Evolutionary conservation across 2,329 filamentous ascomycete genomes (phyloP).

Genomic region (Botrytis sinoallii): DNA sequence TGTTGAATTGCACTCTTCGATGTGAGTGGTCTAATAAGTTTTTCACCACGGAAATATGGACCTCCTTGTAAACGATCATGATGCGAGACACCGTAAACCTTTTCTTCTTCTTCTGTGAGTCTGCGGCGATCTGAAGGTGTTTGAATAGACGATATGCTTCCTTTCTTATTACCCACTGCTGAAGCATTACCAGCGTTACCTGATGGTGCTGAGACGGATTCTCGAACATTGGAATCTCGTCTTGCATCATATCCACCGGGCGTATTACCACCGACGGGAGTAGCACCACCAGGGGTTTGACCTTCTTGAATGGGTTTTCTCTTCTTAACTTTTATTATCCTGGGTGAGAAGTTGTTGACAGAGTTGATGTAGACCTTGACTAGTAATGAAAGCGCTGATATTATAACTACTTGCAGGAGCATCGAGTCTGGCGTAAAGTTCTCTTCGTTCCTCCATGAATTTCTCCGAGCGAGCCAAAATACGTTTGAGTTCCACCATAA

Average conservation of each 20-base stretch:
- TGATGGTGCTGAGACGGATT: conserved; percentile 36
- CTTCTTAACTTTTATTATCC: conserved; percentile 87
- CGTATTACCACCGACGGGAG: conserved; percentile 36
- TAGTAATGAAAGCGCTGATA: conserved; percentile 75
- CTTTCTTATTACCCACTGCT: conserved; percentile 35
- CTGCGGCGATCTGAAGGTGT: conserved; percentile 57
- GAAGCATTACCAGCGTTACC: conserved; percentile 36
- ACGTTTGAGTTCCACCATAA: conserved; percentile 86
- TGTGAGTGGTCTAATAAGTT: conserved; percentile 72
- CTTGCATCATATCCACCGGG: conserved; percentile 40
- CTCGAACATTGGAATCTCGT: conserved; percentile 38
- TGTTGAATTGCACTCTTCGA: conserved; percentile 76
- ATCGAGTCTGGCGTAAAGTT: conserved; percentile 83
- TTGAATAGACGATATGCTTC: conserved; percentile 24
- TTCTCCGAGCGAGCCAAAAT: conserved; percentile 84
- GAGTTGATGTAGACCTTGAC: conserved; percentile 72
- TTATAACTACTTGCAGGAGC: conserved; percentile 69
- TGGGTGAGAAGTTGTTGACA: conserved; percentile 77
- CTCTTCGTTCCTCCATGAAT: conserved; percentile 82
- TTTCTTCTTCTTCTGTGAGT: conserved; percentile 72
- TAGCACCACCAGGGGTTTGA: conserved; percentile 41
- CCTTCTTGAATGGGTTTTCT: conserved; percentile 66
- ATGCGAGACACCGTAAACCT: conserved; percentile 77
- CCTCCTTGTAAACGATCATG: conserved; percentile 83
- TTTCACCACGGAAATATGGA: conserved; percentile 85